Base-by-base conservation (phyloP, 768 basidiomycete genomes). In the Tricholomella constricta region DNA sequence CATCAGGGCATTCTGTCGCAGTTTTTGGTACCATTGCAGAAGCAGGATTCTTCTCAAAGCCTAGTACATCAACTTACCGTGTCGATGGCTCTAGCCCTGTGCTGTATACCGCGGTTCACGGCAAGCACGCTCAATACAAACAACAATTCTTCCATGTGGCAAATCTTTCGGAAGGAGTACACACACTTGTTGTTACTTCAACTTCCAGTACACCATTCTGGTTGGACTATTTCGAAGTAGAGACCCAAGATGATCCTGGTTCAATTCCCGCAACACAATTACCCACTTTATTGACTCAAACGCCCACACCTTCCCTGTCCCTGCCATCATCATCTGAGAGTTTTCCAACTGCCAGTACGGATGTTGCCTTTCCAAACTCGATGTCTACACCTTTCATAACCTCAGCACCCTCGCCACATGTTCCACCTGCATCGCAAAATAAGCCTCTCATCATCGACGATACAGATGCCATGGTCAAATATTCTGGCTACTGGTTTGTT, bases 201-300 rank as follows among this genome's bases (percentile, higher is more conserved):
- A 44, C 19, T 10, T 41, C n/a, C 42, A 19, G 17, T 11, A 14
- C 42, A 8, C 23, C 23, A 3, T 57, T 52, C 25, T 62, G 52
- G 56, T n/a, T 62, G 26, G 61, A 62, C 40, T 62, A 48, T 43
- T 26, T 62, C 20, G 43, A n/a, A 43, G n/a, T n/a, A n/a, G n/a
- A n/a, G n/a, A n/a, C n/a, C n/a, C n/a, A n/a, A n/a, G n/a, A n/a
- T n/a, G n/a, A n/a, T n/a, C n/a, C n/a, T n/a, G n/a, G n/a, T n/a
- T n/a, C n/a, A n/a, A n/a, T n/a, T n/a, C n/a, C n/a, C n/a, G n/a
- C n/a, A n/a, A n/a, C n/a, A n/a, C n/a, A n/a, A n/a, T n/a, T n/a
- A n/a, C n/a, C n/a, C n/a, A n/a, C n/a, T n/a, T n/a, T n/a, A n/a
- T 8, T 17, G 8, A 41, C 40, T 5, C 9, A 7, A n/a, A 32